These are phyloP conservation scores for Quercus bicolor DNA, from an alignment of 306 rosid species.

Conservation along the genomic window DNA sequence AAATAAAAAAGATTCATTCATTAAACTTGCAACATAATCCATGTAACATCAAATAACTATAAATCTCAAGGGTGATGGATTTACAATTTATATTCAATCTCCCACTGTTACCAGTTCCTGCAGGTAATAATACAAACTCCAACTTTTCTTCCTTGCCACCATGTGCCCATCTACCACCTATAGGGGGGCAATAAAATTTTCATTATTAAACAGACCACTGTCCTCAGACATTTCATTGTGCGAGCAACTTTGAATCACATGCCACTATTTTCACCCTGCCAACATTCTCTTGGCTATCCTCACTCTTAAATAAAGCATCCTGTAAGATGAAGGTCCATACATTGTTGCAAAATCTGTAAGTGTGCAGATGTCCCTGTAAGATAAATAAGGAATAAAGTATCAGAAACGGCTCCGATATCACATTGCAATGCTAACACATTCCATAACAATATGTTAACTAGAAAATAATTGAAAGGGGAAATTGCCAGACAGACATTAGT, in stretches of 20 bases:
- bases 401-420: not conserved
- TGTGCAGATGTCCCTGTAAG: constrained; percentile 91
- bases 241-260: constrained; percentile 88
- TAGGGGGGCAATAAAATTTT: not conserved
- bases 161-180: constrained; percentile 12
- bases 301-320: constrained; percentile 59
- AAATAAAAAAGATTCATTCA: constrained; percentile 17
- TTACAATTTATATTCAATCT: constrained; percentile 30
- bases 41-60: constrained; percentile 29
- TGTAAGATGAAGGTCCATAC: constrained; percentile 97
- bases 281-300: constrained; percentile 60
- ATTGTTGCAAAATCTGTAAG: constrained; percentile 92
- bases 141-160: constrained; percentile 21
- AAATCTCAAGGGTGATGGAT: constrained; percentile 31
- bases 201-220: constrained; percentile 16
- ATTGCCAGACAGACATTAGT: not conserved
- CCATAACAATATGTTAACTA: not conserved
- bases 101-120: constrained; percentile 30
- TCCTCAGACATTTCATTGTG: constrained; percentile 46
- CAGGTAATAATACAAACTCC: constrained; percentile 25
- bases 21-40: constrained; percentile 23
- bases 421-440: too few relatives aligned
- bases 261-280: constrained; percentile 88
- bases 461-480: not conserved
- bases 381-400: not conserved